Conservation (phyloP, 208 protist species). For the Wallacemonas sp. region DNA sequence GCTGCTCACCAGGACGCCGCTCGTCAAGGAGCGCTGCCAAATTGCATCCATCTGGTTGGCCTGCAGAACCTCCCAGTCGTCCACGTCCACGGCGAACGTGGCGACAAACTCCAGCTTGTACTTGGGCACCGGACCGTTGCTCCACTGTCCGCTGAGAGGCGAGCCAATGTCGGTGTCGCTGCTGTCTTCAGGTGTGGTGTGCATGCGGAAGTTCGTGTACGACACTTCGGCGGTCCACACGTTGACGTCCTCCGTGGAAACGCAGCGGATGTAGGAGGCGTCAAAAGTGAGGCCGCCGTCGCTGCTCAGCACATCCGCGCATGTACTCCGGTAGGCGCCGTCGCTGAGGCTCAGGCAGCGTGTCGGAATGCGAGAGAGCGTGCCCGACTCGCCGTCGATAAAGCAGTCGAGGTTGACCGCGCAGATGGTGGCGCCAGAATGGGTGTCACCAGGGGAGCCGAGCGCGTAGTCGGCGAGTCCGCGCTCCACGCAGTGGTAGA, state of each 20-base stretch:
- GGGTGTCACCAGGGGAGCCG: constrained; percentile 43
- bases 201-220: constrained; percentile 72
- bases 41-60: constrained; percentile 67
- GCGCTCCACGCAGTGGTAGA: constrained; percentile 63
- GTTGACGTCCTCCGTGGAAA: constrained; percentile 59
- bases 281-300: constrained; percentile 86
- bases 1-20: constrained; percentile 60
- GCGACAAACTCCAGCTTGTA: constrained; percentile 70
- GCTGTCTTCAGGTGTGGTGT: constrained; percentile 19
- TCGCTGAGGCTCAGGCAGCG: constrained; percentile 66
- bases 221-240: constrained; percentile 73
- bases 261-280: constrained; percentile 62
- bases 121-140: constrained; percentile 11
- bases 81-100: constrained; percentile 62
- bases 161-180: neutral
- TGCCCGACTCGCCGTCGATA: constrained; percentile 82
- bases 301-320: constrained; percentile 74
- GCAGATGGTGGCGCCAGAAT: constrained; percentile 74
- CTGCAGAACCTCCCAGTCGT: constrained; percentile 70
- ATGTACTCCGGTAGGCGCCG: constrained; percentile 74
- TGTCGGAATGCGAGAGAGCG: constrained; percentile 60
- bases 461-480: constrained; percentile 32
- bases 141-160: constrained; percentile 10
- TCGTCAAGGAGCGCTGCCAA: constrained; percentile 70
- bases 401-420: constrained; percentile 69